phyloP scores from a whole-genome alignment of 768 basidiomycete genomes.

The Hypsizygus marmoreus region DNA sequence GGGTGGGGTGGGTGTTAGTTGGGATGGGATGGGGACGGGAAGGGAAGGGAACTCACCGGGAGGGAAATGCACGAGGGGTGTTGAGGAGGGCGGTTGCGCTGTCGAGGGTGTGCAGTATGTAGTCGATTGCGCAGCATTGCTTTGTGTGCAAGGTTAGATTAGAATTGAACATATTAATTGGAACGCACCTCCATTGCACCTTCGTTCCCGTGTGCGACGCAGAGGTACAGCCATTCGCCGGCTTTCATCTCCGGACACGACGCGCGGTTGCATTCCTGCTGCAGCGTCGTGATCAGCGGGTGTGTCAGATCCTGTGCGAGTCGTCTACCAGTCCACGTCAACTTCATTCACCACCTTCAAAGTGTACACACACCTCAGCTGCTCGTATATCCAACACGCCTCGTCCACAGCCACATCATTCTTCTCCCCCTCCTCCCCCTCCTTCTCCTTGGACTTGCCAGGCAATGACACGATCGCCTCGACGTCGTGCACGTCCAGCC shows the following conservation, averaged over 20 bases:
- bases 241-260: constrained; percentile 98
- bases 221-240: constrained; percentile 97
- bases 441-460: constrained; percentile 32
- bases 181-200: constrained; percentile 77
- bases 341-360: neutral
- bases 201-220: constrained; percentile 91
- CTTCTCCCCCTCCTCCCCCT: constrained; percentile 36
- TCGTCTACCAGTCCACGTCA: constrained; percentile 49
- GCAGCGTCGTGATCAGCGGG: constrained; percentile 81
- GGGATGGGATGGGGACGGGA: neutral
- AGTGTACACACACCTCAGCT: constrained; percentile 41
- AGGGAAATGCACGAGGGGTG: constrained; percentile 89
- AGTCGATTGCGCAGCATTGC: constrained; percentile 98
- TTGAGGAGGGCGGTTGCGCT: constrained; percentile 91
- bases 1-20: constrained; percentile 2
- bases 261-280: constrained; percentile 82
- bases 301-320: constrained; percentile 87
- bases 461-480: too few species aligned
- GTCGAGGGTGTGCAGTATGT: constrained; percentile 90
- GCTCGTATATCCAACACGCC: constrained; percentile 81
- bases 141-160: constrained; percentile 23
- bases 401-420: constrained; percentile 70
- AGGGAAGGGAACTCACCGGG: constrained; percentile 53
- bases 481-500: too few species aligned
- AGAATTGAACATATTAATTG: neutral